phyloP scores from a whole-genome alignment of 306 rosid genomes.

The Pterocarpus macrocarpus region DNA sequence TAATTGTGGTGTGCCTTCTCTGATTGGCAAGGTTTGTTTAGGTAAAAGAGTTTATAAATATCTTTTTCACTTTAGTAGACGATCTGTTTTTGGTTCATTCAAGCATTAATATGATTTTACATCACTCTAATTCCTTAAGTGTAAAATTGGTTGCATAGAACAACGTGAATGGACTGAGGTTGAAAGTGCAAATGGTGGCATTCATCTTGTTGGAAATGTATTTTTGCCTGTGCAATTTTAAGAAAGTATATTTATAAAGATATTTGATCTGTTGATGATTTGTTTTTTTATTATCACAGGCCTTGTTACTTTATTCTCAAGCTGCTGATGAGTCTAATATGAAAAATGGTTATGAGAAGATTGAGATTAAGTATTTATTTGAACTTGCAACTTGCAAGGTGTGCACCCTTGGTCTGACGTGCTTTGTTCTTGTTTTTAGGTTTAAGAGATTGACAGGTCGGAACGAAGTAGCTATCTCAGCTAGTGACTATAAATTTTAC shows the following conservation, averaged over 20 bases:
- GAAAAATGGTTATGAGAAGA: background rate
- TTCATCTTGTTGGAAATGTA: conserved; percentile 23
- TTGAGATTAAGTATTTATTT: conserved; percentile 29
- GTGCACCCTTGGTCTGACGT: conserved; percentile 34
- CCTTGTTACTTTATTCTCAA: background rate
- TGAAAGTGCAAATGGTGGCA: conserved; percentile 24
- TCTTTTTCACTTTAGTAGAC: conserved; percentile 9
- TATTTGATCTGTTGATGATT: conserved; percentile 25
- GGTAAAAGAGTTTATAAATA: conserved; percentile 1
- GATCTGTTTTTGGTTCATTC: conserved; percentile 10
- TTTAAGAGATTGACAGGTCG: conserved; percentile 95
- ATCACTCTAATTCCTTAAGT: background rate
- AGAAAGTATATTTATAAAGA: background rate
- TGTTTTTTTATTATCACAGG: background rate
- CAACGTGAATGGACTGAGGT: conserved; percentile 5
- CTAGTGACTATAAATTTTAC: conserved; percentile 83
- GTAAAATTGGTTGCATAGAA: background rate
- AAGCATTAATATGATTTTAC: conserved; percentile 13
- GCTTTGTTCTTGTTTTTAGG: conserved; percentile 59
- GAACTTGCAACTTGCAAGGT: conserved; percentile 23
- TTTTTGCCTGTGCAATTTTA: background rate
- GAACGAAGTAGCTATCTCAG: conserved; percentile 77
- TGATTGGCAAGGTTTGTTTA: conserved; percentile 25
- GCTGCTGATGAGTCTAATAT: conserved; percentile 9
- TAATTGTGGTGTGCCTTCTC: conserved; percentile 5